Conservation (phyloP, 1,139 yeast species). For the Yamadazyma siamensis region DNA sequence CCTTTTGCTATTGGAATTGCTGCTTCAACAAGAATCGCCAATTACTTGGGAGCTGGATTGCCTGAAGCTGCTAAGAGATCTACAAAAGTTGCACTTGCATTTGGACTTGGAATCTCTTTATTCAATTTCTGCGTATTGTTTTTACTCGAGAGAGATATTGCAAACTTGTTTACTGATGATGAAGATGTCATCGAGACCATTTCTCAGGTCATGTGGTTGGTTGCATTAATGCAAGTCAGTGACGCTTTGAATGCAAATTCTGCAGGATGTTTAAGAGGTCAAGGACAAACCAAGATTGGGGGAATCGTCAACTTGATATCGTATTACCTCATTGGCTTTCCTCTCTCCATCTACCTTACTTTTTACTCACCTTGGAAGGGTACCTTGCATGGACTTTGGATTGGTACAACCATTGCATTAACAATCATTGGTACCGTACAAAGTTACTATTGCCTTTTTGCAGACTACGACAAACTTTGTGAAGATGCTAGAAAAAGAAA, state of each 20-base stretch:
- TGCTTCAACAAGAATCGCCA: slow-evolving; percentile 57
- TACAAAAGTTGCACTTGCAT: slow-evolving; percentile 42
- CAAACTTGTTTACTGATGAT: slow-evolving; percentile 39
- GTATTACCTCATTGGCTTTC: slow-evolving; percentile 53
- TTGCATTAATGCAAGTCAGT: slow-evolving; percentile 54
- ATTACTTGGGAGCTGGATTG: slow-evolving; percentile 54
- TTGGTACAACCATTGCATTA: slow-evolving; percentile 50
- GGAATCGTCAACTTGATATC: slow-evolving; percentile 53
- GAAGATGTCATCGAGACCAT: slow-evolving; percentile 40
- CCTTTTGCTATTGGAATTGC: slow-evolving; percentile 64
- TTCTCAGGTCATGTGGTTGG: slow-evolving; percentile 45
- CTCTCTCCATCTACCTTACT: slow-evolving; percentile 45
- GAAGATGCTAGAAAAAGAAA: slow-evolving; percentile 42
- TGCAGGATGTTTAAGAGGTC: slow-evolving; percentile 57
- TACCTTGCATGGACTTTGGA: slow-evolving; percentile 51
- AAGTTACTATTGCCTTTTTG: slow-evolving; percentile 39
- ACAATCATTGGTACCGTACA: slow-evolving; percentile 52
- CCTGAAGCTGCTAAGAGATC: slow-evolving; percentile 43
- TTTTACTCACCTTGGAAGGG: slow-evolving; percentile 45
- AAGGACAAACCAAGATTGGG: slow-evolving; percentile 57
- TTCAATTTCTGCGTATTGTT: slow-evolving; percentile 40
- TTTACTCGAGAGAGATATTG: slow-evolving; percentile 35
- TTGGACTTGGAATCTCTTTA: slow-evolving; percentile 41
- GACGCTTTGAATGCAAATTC: slow-evolving; percentile 59
- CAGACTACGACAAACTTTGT: slow-evolving; percentile 37